A percentile compares a stretch with the other conserved stretches of the same genome.
Conservation (phyloP, 768 basidiomycete species). For the Leucosporidium scottii region DNA sequence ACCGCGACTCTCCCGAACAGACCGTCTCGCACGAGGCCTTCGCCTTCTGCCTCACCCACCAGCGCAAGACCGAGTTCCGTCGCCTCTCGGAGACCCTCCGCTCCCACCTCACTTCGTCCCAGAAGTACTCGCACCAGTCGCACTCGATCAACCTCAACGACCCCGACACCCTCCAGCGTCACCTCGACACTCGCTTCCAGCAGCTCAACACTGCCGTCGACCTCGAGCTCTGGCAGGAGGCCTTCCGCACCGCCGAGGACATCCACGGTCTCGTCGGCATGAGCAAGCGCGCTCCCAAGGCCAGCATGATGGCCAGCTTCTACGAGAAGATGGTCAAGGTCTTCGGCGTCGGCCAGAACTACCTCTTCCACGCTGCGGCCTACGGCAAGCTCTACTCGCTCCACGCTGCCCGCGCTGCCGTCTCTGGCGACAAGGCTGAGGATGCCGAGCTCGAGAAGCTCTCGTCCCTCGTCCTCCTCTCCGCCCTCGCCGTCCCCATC, state of each 20-base stretch:
- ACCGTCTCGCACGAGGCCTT: constrained; percentile 96
- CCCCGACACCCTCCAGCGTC: constrained; percentile 85
- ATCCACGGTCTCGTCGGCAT: constrained; percentile 90
- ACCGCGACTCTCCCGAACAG: constrained; percentile 43
- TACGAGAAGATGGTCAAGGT: constrained; percentile 97
- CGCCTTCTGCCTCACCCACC: constrained; percentile 87
- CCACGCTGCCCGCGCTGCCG: constrained; percentile 43
- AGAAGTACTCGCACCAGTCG: constrained; percentile 87
- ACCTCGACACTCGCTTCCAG: constrained; percentile 93
- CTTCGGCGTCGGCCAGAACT: constrained; percentile 89
- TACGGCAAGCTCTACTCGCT: constrained; percentile 79
- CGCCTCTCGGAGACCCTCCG: constrained; percentile 93
- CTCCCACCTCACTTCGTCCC: constrained; percentile 85
- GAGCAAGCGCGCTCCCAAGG: constrained; percentile 86
- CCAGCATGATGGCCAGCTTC: constrained; percentile 96
- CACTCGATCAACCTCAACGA: constrained; percentile 94
- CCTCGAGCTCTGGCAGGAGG: constrained; percentile 97
- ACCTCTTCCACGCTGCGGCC: constrained; percentile 91
- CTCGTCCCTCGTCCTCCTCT: constrained; percentile 84
- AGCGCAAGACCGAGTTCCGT: constrained; percentile 93
- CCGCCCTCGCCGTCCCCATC: constrained; percentile 87
- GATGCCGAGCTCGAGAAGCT: constrained; percentile 72
- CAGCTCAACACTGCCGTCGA: constrained; percentile 95
- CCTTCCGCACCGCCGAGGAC: constrained; percentile 96
- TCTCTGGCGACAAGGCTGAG: constrained; percentile 57